phyloP scores from a whole-genome alignment of 805 yeast species.

The Torulaspora delbrueckii region DNA sequence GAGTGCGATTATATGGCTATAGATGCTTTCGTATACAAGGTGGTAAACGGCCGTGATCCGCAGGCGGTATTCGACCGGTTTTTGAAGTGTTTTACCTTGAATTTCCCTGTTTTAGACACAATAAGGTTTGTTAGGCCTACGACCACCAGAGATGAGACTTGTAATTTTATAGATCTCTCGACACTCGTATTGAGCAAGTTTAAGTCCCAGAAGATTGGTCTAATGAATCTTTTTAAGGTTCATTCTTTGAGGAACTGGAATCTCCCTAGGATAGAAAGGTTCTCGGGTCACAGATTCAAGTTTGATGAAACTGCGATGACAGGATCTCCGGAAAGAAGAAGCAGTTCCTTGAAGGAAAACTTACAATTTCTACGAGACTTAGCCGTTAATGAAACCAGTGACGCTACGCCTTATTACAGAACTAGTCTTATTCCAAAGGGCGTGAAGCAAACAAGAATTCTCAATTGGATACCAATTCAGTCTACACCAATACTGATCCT shows the following conservation, averaged over 20 bases:
- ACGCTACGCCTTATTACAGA: conserved; percentile 26
- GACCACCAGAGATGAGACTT: conserved; percentile 12
- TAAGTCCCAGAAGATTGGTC: conserved; percentile 7
- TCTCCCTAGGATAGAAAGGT: conserved; percentile 17
- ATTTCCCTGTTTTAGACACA: conserved; percentile 13
- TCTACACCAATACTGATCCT: conserved; percentile 20
- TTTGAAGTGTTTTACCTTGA: conserved; percentile 10
- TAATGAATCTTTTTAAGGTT: conserved; percentile 18
- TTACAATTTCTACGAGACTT: conserved; percentile 18
- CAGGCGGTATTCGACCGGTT: conserved; percentile 9
- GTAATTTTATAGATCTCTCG: conserved; percentile 24
- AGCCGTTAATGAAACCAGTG: conserved; percentile 20
- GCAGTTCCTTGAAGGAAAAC: conserved; percentile 13
- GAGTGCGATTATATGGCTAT: conserved; percentile 20
- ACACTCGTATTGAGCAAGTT: conserved; percentile 17
- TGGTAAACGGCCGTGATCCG: background rate
- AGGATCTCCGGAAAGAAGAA: conserved; percentile 13
- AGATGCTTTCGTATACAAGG: conserved; percentile 19
- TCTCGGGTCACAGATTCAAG: conserved; percentile 28
- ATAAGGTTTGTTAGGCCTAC: conserved; percentile 14
- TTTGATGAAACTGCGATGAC: conserved; percentile 19
- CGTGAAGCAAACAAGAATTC: conserved; percentile 15
- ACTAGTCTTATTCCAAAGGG: conserved; percentile 24
- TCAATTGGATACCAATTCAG: conserved; percentile 25
- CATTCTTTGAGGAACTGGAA: conserved; percentile 29